These are phyloP conservation scores for Soucietia sequanensis DNA, from an alignment of 805 yeast species.

Conservation along the genomic window DNA sequence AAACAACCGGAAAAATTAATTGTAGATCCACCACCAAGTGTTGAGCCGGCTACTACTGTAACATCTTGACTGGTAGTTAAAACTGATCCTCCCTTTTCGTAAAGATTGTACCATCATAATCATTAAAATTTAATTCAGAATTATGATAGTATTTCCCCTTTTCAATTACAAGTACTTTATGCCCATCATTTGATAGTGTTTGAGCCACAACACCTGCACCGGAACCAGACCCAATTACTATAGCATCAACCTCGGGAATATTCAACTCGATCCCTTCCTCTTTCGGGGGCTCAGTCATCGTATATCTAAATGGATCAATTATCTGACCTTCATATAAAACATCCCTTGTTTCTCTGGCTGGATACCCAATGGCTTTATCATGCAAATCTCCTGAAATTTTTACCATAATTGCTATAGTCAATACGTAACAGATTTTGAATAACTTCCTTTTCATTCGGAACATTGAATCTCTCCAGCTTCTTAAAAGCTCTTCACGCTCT, in stretches of 20 bases:
- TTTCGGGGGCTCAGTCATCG: constrained; percentile 29
- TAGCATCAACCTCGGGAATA: constrained; percentile 40
- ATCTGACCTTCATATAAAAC: constrained; percentile 24
- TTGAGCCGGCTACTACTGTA: constrained; percentile 47
- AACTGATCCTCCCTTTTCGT: constrained; percentile 40
- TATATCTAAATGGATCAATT: constrained; percentile 25
- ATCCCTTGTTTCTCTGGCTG: constrained; percentile 30
- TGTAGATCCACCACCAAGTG: constrained; percentile 59
- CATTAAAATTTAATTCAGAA: constrained; percentile 35
- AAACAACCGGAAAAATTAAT: constrained; percentile 58
- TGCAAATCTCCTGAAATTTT: constrained; percentile 31
- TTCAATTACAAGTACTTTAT: constrained; percentile 45
- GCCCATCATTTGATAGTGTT: constrained; percentile 43
- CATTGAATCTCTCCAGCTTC: constrained; percentile 42
- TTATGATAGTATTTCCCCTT: constrained; percentile 46
- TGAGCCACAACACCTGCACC: constrained; percentile 56
- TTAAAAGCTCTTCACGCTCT: constrained; percentile 32
- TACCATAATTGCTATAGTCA: constrained; percentile 26
- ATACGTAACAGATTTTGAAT: constrained; percentile 23
- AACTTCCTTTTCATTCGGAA: constrained; percentile 33
- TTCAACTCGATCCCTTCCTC: constrained; percentile 27
- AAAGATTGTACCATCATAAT: constrained; percentile 37
- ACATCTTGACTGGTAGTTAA: constrained; percentile 32
- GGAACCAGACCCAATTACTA: constrained; percentile 52
- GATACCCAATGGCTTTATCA: constrained; percentile 37